Conservation (phyloP, 2,329 filamentous ascomycete species). For the Helminthosporium solani region DNA sequence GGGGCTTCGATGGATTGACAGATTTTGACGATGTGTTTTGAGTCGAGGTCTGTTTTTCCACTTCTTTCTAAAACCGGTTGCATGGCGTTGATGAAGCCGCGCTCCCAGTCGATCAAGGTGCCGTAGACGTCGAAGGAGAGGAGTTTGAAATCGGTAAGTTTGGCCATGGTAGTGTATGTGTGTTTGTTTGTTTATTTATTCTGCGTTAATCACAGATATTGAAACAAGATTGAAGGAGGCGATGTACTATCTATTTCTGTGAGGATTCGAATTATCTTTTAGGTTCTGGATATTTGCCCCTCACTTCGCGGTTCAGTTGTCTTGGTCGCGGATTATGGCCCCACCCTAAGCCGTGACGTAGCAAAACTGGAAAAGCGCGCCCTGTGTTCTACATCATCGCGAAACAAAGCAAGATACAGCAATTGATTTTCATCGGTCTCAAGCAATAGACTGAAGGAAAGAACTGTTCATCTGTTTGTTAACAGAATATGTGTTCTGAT, state of each 20-base stretch:
- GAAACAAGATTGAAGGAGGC: too few relatives aligned
- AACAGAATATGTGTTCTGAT: too few relatives aligned
- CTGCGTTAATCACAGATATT: too few relatives aligned
- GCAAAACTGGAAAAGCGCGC: slow-evolving; percentile 14
- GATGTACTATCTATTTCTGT: too few relatives aligned
- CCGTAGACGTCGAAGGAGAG: slow-evolving; percentile 79
- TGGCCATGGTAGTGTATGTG: slow-evolving; percentile 32
- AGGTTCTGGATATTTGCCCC: not conserved
- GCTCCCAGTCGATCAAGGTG: slow-evolving; percentile 77
- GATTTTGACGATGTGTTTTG: slow-evolving; percentile 35
- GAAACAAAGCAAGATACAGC: not conserved
- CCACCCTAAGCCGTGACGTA: slow-evolving; percentile 8
- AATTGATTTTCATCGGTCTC: too few relatives aligned
- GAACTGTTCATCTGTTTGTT: too few relatives aligned
- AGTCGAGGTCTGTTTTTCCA: slow-evolving; percentile 22
- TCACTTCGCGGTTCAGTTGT: not conserved
- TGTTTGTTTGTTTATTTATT: too few relatives aligned
- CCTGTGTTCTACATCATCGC: slow-evolving; percentile 10
- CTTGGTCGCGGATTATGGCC: not conserved
- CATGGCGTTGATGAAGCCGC: slow-evolving; percentile 61
- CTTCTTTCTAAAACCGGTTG: slow-evolving; percentile 49
- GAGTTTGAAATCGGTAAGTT: slow-evolving; percentile 47
- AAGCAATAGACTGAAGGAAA: too few relatives aligned
- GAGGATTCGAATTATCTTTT: too few relatives aligned
- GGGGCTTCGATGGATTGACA: slow-evolving; percentile 51